Conservation (phyloP, 768 basidiomycete species). For the Pleurotus cornucopiae region DNA sequence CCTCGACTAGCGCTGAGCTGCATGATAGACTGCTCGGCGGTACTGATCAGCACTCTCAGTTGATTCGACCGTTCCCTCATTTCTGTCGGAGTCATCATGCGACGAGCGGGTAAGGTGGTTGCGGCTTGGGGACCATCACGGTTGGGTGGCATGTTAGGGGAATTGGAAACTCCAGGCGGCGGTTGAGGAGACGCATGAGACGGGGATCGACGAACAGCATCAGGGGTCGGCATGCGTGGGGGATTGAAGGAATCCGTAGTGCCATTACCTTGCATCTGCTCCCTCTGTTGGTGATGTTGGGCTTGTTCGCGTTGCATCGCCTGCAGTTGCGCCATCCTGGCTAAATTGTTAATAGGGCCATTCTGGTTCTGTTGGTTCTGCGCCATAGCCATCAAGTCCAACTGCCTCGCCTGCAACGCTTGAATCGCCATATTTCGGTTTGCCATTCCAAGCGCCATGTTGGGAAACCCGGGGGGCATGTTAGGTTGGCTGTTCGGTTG, state of each 20-base stretch:
- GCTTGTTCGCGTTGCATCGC: constrained; percentile 7
- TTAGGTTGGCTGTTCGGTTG: constrained; percentile 22
- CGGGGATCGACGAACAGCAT: constrained; percentile 48
- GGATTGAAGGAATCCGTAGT: constrained; percentile 43
- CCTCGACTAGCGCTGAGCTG: constrained; percentile 12
- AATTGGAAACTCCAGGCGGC: constrained; percentile 11
- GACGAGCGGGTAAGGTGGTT: constrained; percentile 7
- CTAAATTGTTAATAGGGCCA: constrained; percentile 24
- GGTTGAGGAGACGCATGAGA: constrained; percentile 30
- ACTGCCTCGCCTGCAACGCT: constrained; percentile 32
- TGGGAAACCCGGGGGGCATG: constrained; percentile 32
- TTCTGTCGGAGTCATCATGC: constrained; percentile 18
- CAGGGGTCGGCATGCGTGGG: constrained; percentile 35
- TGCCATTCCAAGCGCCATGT: constrained; percentile 27
- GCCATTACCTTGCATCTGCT: constrained; percentile 29
- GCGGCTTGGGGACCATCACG: background rate
- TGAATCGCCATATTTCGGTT: constrained; percentile 20
- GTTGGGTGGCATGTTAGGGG: constrained; percentile 7
- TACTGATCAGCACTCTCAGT: constrained; percentile 13
- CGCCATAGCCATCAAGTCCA: constrained; percentile 42
- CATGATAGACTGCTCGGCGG: constrained; percentile 14
- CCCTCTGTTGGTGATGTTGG: constrained; percentile 17
- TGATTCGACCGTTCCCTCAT: constrained; percentile 13
- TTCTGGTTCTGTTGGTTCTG: constrained; percentile 45
- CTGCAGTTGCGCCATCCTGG: constrained; percentile 3